A percentile compares a stretch with the other conserved stretches of the same genome.
phyloP scores from a whole-genome alignment of 1,139 yeast species.

The Tardiomyces blankii region DNA sequence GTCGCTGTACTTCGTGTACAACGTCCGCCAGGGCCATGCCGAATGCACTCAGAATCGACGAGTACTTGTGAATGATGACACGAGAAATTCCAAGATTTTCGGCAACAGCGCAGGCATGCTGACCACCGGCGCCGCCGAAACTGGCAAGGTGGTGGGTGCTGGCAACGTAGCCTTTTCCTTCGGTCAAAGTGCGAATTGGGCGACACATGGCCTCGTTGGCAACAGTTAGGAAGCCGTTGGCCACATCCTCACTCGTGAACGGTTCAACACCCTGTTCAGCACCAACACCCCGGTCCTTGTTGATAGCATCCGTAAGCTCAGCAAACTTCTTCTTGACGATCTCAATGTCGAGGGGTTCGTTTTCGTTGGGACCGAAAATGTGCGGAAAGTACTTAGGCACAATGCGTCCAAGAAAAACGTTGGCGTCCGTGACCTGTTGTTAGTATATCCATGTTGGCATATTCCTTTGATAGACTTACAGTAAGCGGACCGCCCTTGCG shows the following conservation, averaged over 20 bases:
- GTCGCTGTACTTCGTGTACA: constrained; percentile 51
- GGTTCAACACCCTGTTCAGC: background rate
- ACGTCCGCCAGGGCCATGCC: constrained; percentile 44
- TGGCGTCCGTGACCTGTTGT: constrained; percentile 37
- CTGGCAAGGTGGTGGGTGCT: constrained; percentile 35
- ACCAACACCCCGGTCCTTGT: constrained; percentile 24
- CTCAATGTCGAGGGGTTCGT: constrained; percentile 36
- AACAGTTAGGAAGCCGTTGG: constrained; percentile 38
- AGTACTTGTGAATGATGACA: constrained; percentile 37
- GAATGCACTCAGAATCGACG: constrained; percentile 40
- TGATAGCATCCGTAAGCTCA: constrained; percentile 32
- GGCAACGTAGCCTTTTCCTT: constrained; percentile 37
- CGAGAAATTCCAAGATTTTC: constrained; percentile 31
- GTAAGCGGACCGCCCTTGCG: constrained; percentile 48
- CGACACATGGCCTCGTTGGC: constrained; percentile 44
- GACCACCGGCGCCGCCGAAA: constrained; percentile 49
- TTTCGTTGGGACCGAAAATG: constrained; percentile 42
- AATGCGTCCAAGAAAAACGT: constrained; percentile 39
- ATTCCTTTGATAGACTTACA: constrained; percentile 1
- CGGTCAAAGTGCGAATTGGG: constrained; percentile 40
- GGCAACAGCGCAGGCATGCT: constrained; percentile 40
- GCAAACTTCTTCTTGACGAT: constrained; percentile 31
- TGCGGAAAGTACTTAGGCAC: constrained; percentile 41
- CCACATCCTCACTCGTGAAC: constrained; percentile 35
- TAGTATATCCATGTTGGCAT: no score